Evolutionary conservation across 2,329 filamentous ascomycete species (phyloP), one percentile per base, ranked within the genome.

Genomic region (Cordyceps cicadae): DNA sequence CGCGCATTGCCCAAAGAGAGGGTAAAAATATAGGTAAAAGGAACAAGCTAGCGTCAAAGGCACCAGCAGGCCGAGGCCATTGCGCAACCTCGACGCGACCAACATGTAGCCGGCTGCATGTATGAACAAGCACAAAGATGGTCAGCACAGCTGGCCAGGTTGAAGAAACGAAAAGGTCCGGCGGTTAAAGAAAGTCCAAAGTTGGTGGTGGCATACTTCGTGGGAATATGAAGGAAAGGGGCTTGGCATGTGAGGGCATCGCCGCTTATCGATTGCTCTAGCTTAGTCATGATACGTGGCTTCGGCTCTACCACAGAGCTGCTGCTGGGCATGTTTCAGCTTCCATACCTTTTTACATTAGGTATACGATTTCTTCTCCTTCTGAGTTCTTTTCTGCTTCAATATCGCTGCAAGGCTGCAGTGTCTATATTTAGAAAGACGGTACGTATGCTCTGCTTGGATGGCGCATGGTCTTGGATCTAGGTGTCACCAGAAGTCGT

Each of bases 11-110:
- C 85, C 82, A 69, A 96, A 87, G 66, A 90, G 70, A 9, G 94
- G 92, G 71, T 96, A 97, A 45, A 93, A 78, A 76, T 97, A 97
- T 58, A 97, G 81, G 75, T 92, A 95, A 65, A 86, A 68, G 56
- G 89, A 90, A 69, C 84, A 83, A 64, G 84, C 75, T 69, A 93
- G 68, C 62, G 89, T 87, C 70, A 93, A 69, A 54, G 90, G 86
- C 65, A 72, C 69, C 68, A 76, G 62, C 55, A 84, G 67, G 69
- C 80, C 77, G 72, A 85, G 74, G 72, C 74, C 80, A 78, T 80
- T 77, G 77, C 82, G 81, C 70, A 85, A 77, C 68, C 79, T 71
- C 68, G 75, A 74, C 72, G 76, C 79, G 69, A 77, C 75, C 71
- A 74, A 78, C 81, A 83, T 84, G 76, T 77, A 78, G 74, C 65